phyloP scores from a whole-genome alignment of 1,139 yeast genomes.

The Kodamaea derodonti region DNA sequence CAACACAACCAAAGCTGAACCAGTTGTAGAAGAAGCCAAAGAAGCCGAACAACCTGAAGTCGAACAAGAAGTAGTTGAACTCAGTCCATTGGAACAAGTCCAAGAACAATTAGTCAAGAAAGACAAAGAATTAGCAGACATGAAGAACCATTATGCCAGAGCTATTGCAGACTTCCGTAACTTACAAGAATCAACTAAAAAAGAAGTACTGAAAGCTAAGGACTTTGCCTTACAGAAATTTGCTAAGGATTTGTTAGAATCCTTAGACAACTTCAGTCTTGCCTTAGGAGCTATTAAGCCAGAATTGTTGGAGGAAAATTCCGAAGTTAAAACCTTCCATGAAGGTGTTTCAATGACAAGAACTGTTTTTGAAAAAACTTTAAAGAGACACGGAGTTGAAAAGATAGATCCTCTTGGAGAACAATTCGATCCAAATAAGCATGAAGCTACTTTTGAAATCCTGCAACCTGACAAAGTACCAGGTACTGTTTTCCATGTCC shows the following conservation, averaged over 20 bases:
- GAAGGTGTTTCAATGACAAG: slow-evolving; percentile 94
- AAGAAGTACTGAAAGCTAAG: slow-evolving; percentile 81
- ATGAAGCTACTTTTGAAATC: slow-evolving; percentile 89
- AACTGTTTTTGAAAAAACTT: slow-evolving; percentile 80
- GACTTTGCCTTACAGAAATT: slow-evolving; percentile 92
- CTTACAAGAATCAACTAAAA: slow-evolving; percentile 84
- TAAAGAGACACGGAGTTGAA: slow-evolving; percentile 72
- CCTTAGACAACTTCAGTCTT: slow-evolving; percentile 86
- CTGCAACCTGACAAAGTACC: slow-evolving; percentile 89
- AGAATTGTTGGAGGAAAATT: slow-evolving; percentile 55
- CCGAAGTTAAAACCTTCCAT: slow-evolving; percentile 70
- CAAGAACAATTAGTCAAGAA: slow-evolving; percentile 57
- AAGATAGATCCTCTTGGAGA: slow-evolving; percentile 85
- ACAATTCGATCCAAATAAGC: slow-evolving; percentile 84
- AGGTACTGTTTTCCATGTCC: slow-evolving; percentile 90
- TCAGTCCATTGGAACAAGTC: slow-evolving; percentile 35
- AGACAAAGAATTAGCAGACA: slow-evolving; percentile 76
- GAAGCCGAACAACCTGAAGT: slow-evolving; percentile 10
- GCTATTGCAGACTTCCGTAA: slow-evolving; percentile 92
- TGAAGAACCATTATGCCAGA: slow-evolving; percentile 80
- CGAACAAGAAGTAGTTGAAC: slow-evolving; percentile 11
- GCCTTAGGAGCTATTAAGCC: slow-evolving; percentile 76
- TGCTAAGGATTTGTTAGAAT: slow-evolving; percentile 85
- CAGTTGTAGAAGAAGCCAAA: too few relatives aligned
- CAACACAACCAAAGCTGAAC: slow-evolving; percentile 18